Conservation (phyloP, 129 eudicot species). For the Ambrosia artemisiifolia region DNA sequence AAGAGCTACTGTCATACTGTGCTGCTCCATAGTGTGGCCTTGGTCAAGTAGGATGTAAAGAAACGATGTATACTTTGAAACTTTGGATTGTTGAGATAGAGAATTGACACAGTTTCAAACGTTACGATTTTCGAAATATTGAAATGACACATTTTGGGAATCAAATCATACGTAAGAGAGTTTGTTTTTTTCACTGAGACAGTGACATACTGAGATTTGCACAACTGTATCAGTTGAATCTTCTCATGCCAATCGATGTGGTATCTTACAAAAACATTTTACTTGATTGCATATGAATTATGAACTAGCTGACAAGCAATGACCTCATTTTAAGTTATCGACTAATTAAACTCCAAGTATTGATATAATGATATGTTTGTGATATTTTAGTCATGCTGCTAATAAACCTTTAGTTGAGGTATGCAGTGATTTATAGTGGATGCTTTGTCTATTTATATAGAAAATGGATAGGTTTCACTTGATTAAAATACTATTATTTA, state of each 20-base stretch:
- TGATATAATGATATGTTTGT: neutral
- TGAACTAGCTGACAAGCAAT: neutral
- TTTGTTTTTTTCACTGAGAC: neutral
- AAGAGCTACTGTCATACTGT: neutral
- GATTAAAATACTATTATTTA: neutral
- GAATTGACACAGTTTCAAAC: neutral
- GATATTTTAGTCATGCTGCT: neutral
- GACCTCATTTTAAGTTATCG: neutral
- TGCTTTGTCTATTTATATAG: neutral
- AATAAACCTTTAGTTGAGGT: neutral
- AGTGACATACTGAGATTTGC: neutral
- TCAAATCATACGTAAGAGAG: neutral
- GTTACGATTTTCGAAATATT: neutral
- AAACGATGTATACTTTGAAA: neutral
- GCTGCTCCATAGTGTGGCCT: neutral
- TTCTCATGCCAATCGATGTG: neutral
- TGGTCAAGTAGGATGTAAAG: neutral
- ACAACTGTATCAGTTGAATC: neutral
- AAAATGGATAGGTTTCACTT: neutral
- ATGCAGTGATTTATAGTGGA: neutral
- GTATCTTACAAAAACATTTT: neutral
- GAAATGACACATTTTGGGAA: neutral
- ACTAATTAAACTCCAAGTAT: neutral
- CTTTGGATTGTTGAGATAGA: neutral
- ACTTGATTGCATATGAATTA: conserved; percentile 5